A percentile compares a stretch with the other conserved stretches of the same genome.
These are phyloP conservation scores for Phoma sp. DNA, from an alignment of 2,329 filamentous ascomycete species.

Conservation along the genomic window DNA sequence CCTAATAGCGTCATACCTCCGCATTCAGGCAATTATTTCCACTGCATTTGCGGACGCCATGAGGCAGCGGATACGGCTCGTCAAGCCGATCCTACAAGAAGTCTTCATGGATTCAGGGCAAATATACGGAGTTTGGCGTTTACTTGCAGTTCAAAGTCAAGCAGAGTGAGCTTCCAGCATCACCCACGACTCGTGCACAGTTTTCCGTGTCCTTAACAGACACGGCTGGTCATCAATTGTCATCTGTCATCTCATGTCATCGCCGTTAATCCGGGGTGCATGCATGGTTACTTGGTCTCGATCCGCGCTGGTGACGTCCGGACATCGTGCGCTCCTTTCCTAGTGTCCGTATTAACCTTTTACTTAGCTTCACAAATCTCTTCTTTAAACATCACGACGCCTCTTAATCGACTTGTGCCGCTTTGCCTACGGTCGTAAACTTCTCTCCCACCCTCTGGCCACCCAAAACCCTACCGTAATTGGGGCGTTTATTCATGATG, in stretches of 20 bases:
- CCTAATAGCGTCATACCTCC: slow-evolving; percentile 26
- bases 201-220: neutral
- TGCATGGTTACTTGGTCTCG: slow-evolving; percentile 22
- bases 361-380: slow-evolving; percentile 18
- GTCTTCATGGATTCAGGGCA: too few relatives aligned
- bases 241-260: slow-evolving; percentile 15
- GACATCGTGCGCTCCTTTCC: slow-evolving; percentile 22
- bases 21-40: slow-evolving; percentile 17
- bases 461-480: neutral
- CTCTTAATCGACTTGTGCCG: neutral
- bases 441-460: neutral
- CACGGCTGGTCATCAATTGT: slow-evolving; percentile 1
- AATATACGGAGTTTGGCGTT: too few relatives aligned
- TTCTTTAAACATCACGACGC: slow-evolving; percentile 8
- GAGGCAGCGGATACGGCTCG: neutral
- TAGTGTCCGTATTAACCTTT: slow-evolving; percentile 21
- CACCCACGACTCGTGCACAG: too few relatives aligned
- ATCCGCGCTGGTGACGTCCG: slow-evolving; percentile 24
- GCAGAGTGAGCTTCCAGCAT: too few relatives aligned
- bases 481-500: slow-evolving; percentile 18
- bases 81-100: too few relatives aligned
- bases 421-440: neutral
- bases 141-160: too few relatives aligned
- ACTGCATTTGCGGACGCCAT: neutral
- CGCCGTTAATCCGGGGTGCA: slow-evolving; percentile 31